Evolutionary conservation across 2,329 filamentous ascomycete genomes (phyloP).

Genomic region (Blumeriella jaapii): DNA sequence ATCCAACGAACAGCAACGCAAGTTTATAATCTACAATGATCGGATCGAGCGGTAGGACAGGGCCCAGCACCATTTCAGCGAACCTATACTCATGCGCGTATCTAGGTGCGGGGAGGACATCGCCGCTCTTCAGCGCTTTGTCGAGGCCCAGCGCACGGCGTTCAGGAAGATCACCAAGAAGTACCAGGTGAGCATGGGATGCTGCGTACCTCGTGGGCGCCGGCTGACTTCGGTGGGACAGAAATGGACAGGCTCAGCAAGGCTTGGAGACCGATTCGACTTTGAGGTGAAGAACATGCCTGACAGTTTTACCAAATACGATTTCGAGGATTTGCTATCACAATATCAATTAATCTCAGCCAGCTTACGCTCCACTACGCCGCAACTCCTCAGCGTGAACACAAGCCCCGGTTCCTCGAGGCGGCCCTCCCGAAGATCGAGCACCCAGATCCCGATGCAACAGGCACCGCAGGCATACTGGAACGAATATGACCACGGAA

Average conservation of each 20-base stretch:
- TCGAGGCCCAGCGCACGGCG: conserved; percentile 60
- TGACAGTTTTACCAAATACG: conserved; percentile 60
- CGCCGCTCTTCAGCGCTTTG: conserved; percentile 57
- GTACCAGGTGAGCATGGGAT: conserved; percentile 45
- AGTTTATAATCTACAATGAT: conserved; percentile 23
- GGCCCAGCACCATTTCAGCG: neutral
- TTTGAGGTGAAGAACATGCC: conserved; percentile 52
- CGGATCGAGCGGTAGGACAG: conserved; percentile 21
- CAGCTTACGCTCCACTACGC: conserved; percentile 33
- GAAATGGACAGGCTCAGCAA: conserved; percentile 71
- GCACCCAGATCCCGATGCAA: conserved; percentile 8
- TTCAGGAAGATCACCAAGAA: conserved; percentile 81
- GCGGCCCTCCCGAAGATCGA: conserved; percentile 15
- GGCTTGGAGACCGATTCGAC: conserved; percentile 53
- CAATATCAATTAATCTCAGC: conserved; percentile 40
- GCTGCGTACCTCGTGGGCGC: neutral
- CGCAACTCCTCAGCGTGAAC: conserved; percentile 23
- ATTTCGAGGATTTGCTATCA: conserved; percentile 43
- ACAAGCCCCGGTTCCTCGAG: conserved; percentile 12
- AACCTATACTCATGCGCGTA: conserved; percentile 7
- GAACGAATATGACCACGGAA: conserved; percentile 81
- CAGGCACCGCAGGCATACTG: conserved; percentile 44
- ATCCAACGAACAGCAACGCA: too few relatives aligned
- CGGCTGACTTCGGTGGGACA: conserved; percentile 26
- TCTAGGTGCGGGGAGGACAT: conserved; percentile 58